Conservation (phyloP, 768 basidiomycete genomes). For the Crucibulum laeve region DNA sequence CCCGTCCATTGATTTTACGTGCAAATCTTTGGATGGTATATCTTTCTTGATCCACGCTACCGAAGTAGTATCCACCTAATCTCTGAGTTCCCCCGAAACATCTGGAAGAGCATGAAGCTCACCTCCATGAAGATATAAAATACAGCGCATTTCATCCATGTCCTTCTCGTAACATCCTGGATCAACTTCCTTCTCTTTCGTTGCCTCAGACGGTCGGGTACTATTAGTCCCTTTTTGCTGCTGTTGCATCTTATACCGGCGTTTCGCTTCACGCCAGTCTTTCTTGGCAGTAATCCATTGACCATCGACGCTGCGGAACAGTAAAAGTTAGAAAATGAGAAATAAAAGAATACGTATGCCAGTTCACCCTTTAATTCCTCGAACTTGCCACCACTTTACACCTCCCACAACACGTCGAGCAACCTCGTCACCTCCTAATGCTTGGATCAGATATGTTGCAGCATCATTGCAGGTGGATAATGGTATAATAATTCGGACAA, state of each 20-base stretch:
- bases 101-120: constrained; percentile 9
- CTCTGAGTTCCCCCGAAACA: neutral
- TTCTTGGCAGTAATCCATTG: constrained; percentile 88
- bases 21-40: constrained; percentile 81
- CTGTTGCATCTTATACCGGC: constrained; percentile 44
- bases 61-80: constrained; percentile 80
- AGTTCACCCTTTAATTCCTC: constrained; percentile 68
- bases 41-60: constrained; percentile 76
- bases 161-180: constrained; percentile 53
- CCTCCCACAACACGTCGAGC: constrained; percentile 77
- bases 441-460: constrained; percentile 66
- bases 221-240: constrained; percentile 19
- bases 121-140: constrained; percentile 81
- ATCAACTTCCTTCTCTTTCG: constrained; percentile 13
- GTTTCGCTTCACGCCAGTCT: constrained; percentile 72
- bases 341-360: constrained; percentile 6
- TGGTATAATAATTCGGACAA: constrained; percentile 68
- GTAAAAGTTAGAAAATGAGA: constrained; percentile 10
- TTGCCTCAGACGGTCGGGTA: neutral
- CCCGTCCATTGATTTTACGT: constrained; percentile 88
- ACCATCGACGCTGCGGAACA: constrained; percentile 58
- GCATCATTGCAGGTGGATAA: constrained; percentile 73
- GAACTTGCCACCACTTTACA: constrained; percentile 97
- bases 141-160: constrained; percentile 83
- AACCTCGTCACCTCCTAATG: constrained; percentile 79